These are phyloP conservation scores for Saccharomyces kudriavzevii DNA, from an alignment of 805 yeast genomes.

Conservation along the genomic window DNA sequence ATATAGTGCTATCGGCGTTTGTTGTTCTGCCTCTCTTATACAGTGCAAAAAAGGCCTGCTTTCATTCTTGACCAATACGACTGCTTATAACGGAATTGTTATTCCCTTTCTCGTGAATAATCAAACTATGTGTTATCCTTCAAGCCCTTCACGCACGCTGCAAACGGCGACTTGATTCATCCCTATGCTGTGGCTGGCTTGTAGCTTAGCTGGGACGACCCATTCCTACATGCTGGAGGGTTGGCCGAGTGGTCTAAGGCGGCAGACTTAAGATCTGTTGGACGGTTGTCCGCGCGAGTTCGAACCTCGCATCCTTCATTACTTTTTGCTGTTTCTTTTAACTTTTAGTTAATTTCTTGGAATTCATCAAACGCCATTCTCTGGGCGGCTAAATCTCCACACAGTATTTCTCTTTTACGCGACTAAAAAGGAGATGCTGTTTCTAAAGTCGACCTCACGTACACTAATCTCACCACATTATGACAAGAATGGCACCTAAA, in stretches of 20 bases:
- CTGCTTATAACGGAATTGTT: too few species aligned
- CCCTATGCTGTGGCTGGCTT: too few species aligned
- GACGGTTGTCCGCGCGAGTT: neutral
- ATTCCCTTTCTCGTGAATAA: too few species aligned
- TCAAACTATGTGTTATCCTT: too few species aligned
- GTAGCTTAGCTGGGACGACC: too few species aligned
- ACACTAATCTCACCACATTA: neutral
- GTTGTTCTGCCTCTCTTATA: too few species aligned
- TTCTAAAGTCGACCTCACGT: neutral
- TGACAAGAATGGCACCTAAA: conserved; percentile 9
- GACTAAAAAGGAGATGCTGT: neutral
- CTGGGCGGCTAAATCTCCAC: conserved; percentile 3
- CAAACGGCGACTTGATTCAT: too few species aligned
- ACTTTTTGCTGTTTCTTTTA: neutral
- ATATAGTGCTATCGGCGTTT: too few species aligned
- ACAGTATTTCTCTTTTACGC: neutral
- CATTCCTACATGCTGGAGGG: neutral
- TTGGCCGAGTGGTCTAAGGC: neutral
- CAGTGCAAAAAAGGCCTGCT: too few species aligned
- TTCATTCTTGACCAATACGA: too few species aligned
- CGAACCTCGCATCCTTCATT: neutral
- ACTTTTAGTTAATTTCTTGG: neutral
- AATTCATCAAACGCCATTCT: too few species aligned
- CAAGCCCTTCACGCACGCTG: too few species aligned
- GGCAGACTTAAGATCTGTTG: neutral